phyloP scores from a whole-genome alignment of 2,329 filamentous ascomycete species.

The Colletotrichum cordylinicola region DNA sequence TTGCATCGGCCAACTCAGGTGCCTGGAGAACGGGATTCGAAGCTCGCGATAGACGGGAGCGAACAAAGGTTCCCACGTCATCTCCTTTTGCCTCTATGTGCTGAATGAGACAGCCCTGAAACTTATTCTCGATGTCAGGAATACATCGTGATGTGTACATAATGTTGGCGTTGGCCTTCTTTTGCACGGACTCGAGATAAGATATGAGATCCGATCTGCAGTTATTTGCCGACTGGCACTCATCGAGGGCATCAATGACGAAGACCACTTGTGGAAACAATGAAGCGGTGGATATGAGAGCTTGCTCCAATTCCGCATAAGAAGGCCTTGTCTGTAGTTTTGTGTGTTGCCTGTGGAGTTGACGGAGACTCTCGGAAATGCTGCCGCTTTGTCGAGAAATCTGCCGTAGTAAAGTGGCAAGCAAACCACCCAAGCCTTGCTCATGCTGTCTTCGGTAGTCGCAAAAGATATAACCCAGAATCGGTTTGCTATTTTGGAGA shows the following conservation, averaged over 20 bases:
- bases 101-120: background rate
- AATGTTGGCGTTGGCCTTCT: constrained; percentile 21
- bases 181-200: background rate
- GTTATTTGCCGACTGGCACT: constrained; percentile 27
- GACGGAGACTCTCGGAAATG: background rate
- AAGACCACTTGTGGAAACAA: constrained; percentile 21
- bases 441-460: constrained; percentile 42
- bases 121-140: constrained; percentile 2
- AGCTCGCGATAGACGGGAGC: background rate
- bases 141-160: constrained; percentile 30
- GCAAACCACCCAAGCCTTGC: constrained; percentile 36
- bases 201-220: background rate
- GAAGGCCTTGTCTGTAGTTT: background rate
- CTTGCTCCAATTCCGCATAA: background rate
- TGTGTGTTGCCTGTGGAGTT: too few species aligned
- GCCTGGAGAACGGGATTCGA: background rate
- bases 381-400: constrained; percentile 26
- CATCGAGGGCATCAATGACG: constrained; percentile 30
- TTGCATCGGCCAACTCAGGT: background rate
- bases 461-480: constrained; percentile 52
- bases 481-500: constrained; percentile 27
- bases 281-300: background rate
- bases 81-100: constrained; percentile 21
- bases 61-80: constrained; percentile 22
- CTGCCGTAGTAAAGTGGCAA: constrained; percentile 42